phyloP scores from a whole-genome alignment of 192 early-diverging fungal species.

The Backusella macrospora region DNA sequence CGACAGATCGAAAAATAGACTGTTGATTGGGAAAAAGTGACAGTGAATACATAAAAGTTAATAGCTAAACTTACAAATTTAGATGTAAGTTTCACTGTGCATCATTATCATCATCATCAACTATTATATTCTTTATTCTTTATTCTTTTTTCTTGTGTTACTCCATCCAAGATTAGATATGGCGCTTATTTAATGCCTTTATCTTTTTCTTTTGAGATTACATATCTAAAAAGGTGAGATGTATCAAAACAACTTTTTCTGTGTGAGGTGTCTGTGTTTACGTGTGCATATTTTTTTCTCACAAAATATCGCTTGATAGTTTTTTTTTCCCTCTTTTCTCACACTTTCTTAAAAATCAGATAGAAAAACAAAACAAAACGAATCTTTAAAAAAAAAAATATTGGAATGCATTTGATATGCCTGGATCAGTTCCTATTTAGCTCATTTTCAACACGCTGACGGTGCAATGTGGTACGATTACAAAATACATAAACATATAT shows the following conservation, averaged over 20 bases:
- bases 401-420: neutral
- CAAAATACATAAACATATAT: neutral
- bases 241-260: slow-evolving; percentile 7
- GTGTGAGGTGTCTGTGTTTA: neutral
- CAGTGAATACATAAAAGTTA: neutral
- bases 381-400: neutral
- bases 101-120: slow-evolving; percentile 2
- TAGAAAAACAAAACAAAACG: too few species aligned
- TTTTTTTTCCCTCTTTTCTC: neutral
- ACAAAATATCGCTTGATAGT: neutral
- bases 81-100: neutral
- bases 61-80: neutral
- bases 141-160: neutral
- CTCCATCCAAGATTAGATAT: neutral
- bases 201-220: neutral
- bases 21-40: neutral
- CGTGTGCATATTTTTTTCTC: neutral
- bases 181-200: neutral
- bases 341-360: neutral
- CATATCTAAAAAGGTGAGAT: slow-evolving; percentile 1
- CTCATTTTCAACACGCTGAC: neutral
- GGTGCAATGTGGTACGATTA: slow-evolving; percentile 9
- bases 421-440: neutral
- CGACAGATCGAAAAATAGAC: neutral
- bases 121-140: neutral